These are phyloP conservation scores for Xylaria bambusicola DNA, from an alignment of 495 filamentous ascomycete genomes.

Conservation along the genomic window DNA sequence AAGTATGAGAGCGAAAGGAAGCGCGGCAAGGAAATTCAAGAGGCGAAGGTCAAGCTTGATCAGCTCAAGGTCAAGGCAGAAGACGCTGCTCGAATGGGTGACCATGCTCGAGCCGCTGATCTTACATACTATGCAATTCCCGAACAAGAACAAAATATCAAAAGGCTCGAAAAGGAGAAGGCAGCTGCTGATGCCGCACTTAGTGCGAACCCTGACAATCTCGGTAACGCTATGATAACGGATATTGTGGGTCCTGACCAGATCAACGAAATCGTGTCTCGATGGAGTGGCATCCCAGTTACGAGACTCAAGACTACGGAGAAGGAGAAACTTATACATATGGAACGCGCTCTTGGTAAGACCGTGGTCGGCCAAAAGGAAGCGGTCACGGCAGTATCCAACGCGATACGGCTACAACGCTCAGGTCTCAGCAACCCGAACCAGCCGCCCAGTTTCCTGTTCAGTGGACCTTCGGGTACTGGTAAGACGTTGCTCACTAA, in stretches of 20 bases:
- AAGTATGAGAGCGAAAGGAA: constrained; percentile 93
- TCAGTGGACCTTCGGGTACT: constrained; percentile 96
- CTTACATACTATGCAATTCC: constrained; percentile 97
- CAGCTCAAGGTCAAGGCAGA: constrained; percentile 84
- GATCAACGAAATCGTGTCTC: constrained; percentile 96
- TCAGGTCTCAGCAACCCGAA: constrained; percentile 94
- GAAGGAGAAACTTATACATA: constrained; percentile 93
- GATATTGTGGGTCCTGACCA: constrained; percentile 96
- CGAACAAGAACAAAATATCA: constrained; percentile 79
- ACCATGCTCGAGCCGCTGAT: constrained; percentile 81
- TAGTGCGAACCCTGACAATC: constrained; percentile 58
- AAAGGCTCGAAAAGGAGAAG: constrained; percentile 78
- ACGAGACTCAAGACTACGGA: constrained; percentile 91
- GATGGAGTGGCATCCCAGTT: constrained; percentile 96
- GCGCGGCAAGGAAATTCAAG: constrained; percentile 86
- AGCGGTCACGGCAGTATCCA: constrained; percentile 90
- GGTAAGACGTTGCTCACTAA: constrained; percentile 98
- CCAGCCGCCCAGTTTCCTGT: constrained; percentile 94
- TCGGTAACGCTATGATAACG: constrained; percentile 71
- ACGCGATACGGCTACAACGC: constrained; percentile 91
- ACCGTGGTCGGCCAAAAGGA: constrained; percentile 92
- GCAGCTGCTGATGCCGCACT: constrained; percentile 72
- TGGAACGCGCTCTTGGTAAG: constrained; percentile 83
- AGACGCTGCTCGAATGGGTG: constrained; percentile 83
- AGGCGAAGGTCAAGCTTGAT: constrained; percentile 94